Evolutionary conservation across 2,329 filamentous ascomycete genomes (phyloP).

Genomic region (Monosporascus cannonballus): DNA sequence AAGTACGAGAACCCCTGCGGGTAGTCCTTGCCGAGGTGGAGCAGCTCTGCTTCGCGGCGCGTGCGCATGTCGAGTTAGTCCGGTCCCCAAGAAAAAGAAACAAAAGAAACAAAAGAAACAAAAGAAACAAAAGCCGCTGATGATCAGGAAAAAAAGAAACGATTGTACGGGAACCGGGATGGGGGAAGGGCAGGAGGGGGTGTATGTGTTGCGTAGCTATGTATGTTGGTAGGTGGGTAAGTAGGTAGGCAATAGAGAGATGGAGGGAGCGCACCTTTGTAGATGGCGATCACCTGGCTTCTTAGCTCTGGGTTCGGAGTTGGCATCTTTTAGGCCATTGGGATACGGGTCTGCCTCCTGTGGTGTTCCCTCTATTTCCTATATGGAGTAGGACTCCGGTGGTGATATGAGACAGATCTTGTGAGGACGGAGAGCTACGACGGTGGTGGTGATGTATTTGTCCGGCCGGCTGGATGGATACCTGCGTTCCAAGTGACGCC

Average conservation of each 20-base stretch:
- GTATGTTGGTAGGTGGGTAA: background rate
- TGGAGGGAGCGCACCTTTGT: constrained; percentile 64
- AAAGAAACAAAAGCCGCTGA: too few relatives aligned
- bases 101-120: too few relatives aligned
- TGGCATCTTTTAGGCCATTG: constrained; percentile 15
- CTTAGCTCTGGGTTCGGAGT: constrained; percentile 54
- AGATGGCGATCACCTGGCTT: constrained; percentile 74
- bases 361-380: too few relatives aligned
- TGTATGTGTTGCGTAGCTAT: too few relatives aligned
- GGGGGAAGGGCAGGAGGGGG: too few relatives aligned
- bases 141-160: too few relatives aligned
- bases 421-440: background rate
- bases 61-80: background rate
- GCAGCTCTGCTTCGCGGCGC: constrained; percentile 55
- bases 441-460: background rate
- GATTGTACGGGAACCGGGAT: too few relatives aligned
- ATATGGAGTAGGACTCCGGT: too few relatives aligned
- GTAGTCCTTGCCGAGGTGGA: constrained; percentile 80
- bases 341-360: too few relatives aligned
- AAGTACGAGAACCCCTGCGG: constrained; percentile 73
- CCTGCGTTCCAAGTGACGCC: background rate
- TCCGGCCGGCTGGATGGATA: background rate
- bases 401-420: too few relatives aligned
- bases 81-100: too few relatives aligned
- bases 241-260: background rate